Conservation (phyloP, 352 stramenopile genomes). For the Pythium rhizo-oryzae region DNA sequence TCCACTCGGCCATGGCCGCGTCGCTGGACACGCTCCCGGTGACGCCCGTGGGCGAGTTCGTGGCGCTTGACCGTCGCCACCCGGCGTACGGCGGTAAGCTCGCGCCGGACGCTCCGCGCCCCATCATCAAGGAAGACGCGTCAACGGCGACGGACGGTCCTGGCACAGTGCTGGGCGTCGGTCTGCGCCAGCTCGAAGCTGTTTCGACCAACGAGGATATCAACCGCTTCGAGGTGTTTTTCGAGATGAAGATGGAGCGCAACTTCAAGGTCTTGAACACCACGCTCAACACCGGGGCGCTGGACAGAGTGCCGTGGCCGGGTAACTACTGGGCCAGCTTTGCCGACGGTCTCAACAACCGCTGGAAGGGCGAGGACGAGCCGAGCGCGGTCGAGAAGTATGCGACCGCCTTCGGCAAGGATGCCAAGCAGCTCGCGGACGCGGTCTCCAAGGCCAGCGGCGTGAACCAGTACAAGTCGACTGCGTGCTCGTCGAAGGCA, state of each 20-base stretch:
- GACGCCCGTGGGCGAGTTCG: conserved; percentile 1
- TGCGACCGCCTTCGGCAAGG: conserved; percentile 22
- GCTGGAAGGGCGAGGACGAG: conserved; percentile 33
- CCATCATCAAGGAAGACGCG: conserved; percentile 8
- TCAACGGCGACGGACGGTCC: too few species aligned
- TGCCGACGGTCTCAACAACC: conserved; percentile 64
- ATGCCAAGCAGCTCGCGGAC: conserved; percentile 26
- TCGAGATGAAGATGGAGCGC: background rate
- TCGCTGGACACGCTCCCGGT: background rate
- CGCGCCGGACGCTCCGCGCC: background rate
- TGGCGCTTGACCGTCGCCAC: conserved; percentile 2
- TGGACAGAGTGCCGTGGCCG: conserved; percentile 38
- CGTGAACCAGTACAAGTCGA: conserved; percentile 12
- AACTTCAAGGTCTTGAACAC: conserved; percentile 8
- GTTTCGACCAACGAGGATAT: conserved; percentile 6
- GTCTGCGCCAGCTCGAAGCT: background rate
- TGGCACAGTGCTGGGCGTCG: background rate
- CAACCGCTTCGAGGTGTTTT: background rate
- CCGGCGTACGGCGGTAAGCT: conserved; percentile 1
- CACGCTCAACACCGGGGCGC: background rate
- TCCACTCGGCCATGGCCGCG: conserved; percentile 6
- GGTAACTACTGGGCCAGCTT: conserved; percentile 66
- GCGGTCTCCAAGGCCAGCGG: conserved; percentile 24
- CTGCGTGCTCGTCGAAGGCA: conserved; percentile 1
- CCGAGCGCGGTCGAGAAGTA: conserved; percentile 34